Base-by-base conservation (phyloP, 169 alveolate genomes). In the Eimeria sp. region DNA sequence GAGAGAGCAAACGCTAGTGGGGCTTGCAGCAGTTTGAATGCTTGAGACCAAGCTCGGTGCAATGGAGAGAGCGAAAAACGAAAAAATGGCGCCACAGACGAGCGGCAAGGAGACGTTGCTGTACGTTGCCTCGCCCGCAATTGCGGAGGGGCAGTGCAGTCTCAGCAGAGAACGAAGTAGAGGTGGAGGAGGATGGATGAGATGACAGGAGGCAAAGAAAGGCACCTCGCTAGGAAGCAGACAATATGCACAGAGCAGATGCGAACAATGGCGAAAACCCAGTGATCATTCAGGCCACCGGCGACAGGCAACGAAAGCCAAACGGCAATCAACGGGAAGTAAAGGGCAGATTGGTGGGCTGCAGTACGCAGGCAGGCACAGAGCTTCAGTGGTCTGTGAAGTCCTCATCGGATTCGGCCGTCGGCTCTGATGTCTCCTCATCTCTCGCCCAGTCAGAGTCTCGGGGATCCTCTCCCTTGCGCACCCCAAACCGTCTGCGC, bases 371-470 rank as follows among this genome's bases (percentile, higher is more conserved):
- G 89, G 72, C 89, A 49, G 70, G 20, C 13, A 72, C 3, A 45
- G 27, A 54, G 14, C 65, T 54, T 40, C 10, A 86, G 58, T 54
- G 51, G 43, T 54, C 92, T 4, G 40, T 54, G 78, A 86, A 86
- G 63, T 86, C 92, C 43, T 86, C 92, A 51, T 86, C 92, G 34
- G 92, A 86, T 63, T 54, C 92, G n/a, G 92, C 92, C 61, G 92
- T 58, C 54, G 78, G 58, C 63, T 86, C 92, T 34, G 92, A 86
- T 40, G 92, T 58, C 78, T 86, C 92, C 47, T 11, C 80, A 61
- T 86, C 92, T 11, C 80, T 54, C 67, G 92, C 92, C 92, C 92
- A 86, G 58, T 86, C 92, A 34, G 92, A 86, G 78, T 86, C 92
- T 27, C 92, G 75, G 92, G 92, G 92, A 18, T 86, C 92, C 25